Conservation (phyloP, 169 alveolate genomes). For the Miamiensis avidus region DNA sequence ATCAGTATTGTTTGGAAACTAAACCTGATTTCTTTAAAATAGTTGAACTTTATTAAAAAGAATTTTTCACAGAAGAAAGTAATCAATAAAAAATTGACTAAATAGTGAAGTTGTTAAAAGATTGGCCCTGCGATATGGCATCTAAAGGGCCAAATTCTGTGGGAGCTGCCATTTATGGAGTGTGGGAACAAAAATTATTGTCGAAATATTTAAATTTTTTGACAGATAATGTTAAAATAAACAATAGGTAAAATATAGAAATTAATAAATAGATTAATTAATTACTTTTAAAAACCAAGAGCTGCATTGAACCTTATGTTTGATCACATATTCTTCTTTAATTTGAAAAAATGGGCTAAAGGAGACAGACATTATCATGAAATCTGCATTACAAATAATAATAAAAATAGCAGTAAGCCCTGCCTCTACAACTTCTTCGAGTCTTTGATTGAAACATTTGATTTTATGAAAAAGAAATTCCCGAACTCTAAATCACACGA, state of each 20-base stretch:
- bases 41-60: background rate
- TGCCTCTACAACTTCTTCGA: slow-evolving; percentile 29
- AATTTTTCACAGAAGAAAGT: slow-evolving; percentile 1
- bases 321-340: slow-evolving; percentile 3
- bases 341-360: background rate
- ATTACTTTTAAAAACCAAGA: background rate
- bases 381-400: slow-evolving; percentile 4
- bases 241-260: slow-evolving; percentile 6
- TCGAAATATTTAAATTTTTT: slow-evolving; percentile 5
- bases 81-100: background rate
- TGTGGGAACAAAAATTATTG: slow-evolving; percentile 15
- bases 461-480: slow-evolving; percentile 8
- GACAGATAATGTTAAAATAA: slow-evolving; percentile 8
- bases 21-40: slow-evolving; percentile 1
- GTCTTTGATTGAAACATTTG: slow-evolving; percentile 20
- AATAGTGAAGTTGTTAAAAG: slow-evolving; percentile 1
- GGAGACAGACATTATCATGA: background rate
- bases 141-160: background rate
- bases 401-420: background rate
- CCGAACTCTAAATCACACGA: slow-evolving; percentile 15
- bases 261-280: slow-evolving; percentile 6
- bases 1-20: slow-evolving; percentile 61
- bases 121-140: slow-evolving; percentile 29
- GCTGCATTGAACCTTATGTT: slow-evolving; percentile 9
- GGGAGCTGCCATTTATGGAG: slow-evolving; percentile 27